These are phyloP conservation scores for Leucogyrophana mollusca DNA, from an alignment of 768 basidiomycete genomes.

Conservation along the genomic window DNA sequence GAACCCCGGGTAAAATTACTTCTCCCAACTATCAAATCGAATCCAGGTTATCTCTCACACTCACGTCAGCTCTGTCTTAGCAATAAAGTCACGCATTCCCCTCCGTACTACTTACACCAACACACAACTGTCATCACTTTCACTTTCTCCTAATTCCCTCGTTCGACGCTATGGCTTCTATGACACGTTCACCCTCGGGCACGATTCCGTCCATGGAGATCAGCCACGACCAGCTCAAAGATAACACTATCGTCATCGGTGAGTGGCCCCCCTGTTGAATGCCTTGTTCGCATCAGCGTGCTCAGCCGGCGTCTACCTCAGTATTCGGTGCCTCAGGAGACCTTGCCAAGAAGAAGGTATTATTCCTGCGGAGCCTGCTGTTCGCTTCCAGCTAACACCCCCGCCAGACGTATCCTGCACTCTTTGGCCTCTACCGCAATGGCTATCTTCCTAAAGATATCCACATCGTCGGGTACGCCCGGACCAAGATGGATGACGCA, in stretches of 20 bases:
- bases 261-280: constrained; percentile 29
- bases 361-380: constrained; percentile 7
- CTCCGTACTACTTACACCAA: not conserved
- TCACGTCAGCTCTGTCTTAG: constrained; percentile 16
- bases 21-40: constrained; percentile 1
- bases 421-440: constrained; percentile 84
- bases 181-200: constrained; percentile 65
- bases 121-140: constrained; percentile 7
- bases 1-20: constrained; percentile 5
- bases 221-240: constrained; percentile 66
- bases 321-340: constrained; percentile 97
- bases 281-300: not conserved
- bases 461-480: constrained; percentile 94
- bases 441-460: constrained; percentile 79
- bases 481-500: constrained; percentile 86
- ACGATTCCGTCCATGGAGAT: constrained; percentile 91
- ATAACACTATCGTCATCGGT: constrained; percentile 91
- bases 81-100: constrained; percentile 17
- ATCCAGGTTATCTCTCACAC: constrained; percentile 9
- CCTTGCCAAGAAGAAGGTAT: constrained; percentile 97
- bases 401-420: constrained; percentile 86
- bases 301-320: constrained; percentile 24
- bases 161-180: constrained; percentile 24
- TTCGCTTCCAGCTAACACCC: constrained; percentile 4
- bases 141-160: constrained; percentile 7